Conservation (phyloP, 148 eudicot species). For the Suaeda aralocaspica region DNA sequence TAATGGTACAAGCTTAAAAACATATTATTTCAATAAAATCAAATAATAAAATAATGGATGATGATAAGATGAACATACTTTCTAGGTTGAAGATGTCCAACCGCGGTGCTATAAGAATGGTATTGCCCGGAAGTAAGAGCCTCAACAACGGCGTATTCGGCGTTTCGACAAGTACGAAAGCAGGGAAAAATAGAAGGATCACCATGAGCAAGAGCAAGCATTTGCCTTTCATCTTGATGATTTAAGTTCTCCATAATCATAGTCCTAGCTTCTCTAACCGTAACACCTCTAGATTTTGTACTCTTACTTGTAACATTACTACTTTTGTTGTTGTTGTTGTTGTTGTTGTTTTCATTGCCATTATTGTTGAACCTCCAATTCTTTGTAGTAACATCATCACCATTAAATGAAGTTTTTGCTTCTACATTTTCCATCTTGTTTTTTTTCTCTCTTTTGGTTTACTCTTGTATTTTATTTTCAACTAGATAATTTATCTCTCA, state of each 20-base stretch:
- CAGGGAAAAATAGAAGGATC: slow-evolving; percentile 60
- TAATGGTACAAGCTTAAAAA: no score
- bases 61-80: slow-evolving; percentile 25
- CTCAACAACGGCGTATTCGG: slow-evolving; percentile 44
- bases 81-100: slow-evolving; percentile 45
- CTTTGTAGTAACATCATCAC: background rate
- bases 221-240: slow-evolving; percentile 31
- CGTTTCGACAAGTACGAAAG: slow-evolving; percentile 43
- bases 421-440: slow-evolving; percentile 24
- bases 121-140: slow-evolving; percentile 46
- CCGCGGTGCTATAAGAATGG: slow-evolving; percentile 40
- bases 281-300: no score
- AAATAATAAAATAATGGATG: no score
- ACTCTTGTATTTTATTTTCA: background rate
- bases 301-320: background rate
- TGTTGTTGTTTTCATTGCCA: background rate
- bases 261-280: slow-evolving; percentile 37
- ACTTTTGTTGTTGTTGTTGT: background rate
- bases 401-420: background rate
- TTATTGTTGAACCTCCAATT: slow-evolving; percentile 36
- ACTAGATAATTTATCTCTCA: background rate
- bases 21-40: no score
- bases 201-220: slow-evolving; percentile 53
- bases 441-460: background rate
- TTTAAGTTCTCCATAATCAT: slow-evolving; percentile 32